phyloP scores from a whole-genome alignment of 176 grass and related monocot genomes.

The Panicum miliaceum region DNA sequence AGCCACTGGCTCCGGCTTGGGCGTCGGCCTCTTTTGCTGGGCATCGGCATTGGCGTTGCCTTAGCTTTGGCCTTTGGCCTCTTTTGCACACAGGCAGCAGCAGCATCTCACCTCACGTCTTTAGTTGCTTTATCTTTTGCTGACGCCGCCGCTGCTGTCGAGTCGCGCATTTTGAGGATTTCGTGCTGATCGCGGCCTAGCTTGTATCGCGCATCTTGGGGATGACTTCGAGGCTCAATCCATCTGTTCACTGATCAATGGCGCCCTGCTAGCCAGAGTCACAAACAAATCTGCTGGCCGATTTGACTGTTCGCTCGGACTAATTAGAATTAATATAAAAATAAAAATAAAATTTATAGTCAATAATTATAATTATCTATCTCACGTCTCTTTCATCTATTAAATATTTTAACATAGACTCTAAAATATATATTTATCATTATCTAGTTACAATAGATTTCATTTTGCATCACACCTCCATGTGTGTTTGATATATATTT shows the following conservation, averaged over 20 bases:
- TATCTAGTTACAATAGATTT: too few species aligned
- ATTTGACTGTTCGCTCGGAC: too few species aligned
- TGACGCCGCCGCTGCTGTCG: slow-evolving; percentile 20
- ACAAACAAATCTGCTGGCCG: not conserved
- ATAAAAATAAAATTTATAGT: too few species aligned
- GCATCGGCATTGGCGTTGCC: slow-evolving; percentile 7
- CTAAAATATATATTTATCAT: too few species aligned
- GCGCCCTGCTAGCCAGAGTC: not conserved
- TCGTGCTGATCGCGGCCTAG: slow-evolving; percentile 1
- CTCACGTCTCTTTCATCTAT: too few species aligned
- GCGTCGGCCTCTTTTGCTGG: slow-evolving; percentile 6
- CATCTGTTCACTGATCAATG: slow-evolving; percentile 8
- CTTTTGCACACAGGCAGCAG: slow-evolving; percentile 16
- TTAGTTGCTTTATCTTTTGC: slow-evolving; percentile 41
- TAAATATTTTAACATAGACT: too few species aligned
- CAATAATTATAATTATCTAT: too few species aligned
- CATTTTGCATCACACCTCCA: too few species aligned
- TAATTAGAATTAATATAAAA: too few species aligned
- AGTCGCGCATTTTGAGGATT: slow-evolving; percentile 52
- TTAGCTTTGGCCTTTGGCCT: slow-evolving; percentile 24
- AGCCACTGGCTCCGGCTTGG: not conserved
- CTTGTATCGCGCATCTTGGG: slow-evolving; percentile 7
- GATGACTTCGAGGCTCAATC: not conserved
- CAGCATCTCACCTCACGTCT: slow-evolving; percentile 5
- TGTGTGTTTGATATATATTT: too few species aligned